phyloP scores from a whole-genome alignment of 495 filamentous ascomycete species.

The Alectoria sarmentosa region DNA sequence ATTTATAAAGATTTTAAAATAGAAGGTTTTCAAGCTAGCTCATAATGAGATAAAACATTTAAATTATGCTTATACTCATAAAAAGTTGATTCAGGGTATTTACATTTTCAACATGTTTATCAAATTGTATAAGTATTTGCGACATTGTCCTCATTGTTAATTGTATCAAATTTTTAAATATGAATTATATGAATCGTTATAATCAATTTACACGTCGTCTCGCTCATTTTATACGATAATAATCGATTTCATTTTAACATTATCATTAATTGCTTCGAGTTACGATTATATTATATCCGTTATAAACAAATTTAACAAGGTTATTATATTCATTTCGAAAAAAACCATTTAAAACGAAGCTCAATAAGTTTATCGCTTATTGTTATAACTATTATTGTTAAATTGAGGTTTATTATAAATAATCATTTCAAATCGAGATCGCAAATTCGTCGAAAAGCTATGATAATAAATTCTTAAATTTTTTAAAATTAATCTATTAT shows the following conservation, averaged over 20 bases:
- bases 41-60: not conserved
- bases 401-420: too few relatives aligned
- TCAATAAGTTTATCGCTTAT: not conserved
- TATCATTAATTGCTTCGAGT: not conserved
- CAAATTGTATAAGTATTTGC: not conserved
- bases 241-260: not conserved
- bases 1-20: not conserved
- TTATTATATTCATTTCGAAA: not conserved
- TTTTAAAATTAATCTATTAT: not conserved
- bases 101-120: not conserved
- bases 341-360: not conserved
- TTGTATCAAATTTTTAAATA: not conserved
- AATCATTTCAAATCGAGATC: not conserved
- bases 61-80: not conserved
- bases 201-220: not conserved
- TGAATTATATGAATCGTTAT: not conserved
- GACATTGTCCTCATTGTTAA: not conserved
- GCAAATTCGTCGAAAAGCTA: not conserved
- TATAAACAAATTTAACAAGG: not conserved
- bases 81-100: not conserved
- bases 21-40: not conserved
- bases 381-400: not conserved
- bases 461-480: not conserved
- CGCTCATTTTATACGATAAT: too few relatives aligned
- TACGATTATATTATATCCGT: not conserved